phyloP scores from a whole-genome alignment of 768 basidiomycete species.

The Nidula microcarpa region DNA sequence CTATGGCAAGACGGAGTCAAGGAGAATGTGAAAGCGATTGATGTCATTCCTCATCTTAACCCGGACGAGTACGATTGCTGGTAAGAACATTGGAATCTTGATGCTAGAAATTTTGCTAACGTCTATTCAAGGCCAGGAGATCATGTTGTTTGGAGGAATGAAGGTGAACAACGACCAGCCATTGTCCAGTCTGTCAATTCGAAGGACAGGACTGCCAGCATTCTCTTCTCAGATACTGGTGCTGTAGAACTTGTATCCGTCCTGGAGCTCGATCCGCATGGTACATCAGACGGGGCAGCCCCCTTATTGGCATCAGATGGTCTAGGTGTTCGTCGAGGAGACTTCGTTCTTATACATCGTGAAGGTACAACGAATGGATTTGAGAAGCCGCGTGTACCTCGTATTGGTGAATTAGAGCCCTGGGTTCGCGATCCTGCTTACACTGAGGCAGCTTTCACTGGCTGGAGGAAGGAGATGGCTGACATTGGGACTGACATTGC shows the following conservation, averaged over 20 bases:
- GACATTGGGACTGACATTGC: conserved; percentile 63
- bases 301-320: conserved; percentile 45
- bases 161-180: conserved; percentile 61
- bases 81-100: conserved; percentile 35
- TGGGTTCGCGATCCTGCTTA: conserved; percentile 69
- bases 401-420: conserved; percentile 79
- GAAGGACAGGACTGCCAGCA: conserved; percentile 62
- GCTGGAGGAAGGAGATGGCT: conserved; percentile 73
- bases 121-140: conserved; percentile 77
- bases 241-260: conserved; percentile 68
- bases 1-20: conserved; percentile 86
- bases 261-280: conserved; percentile 87
- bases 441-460: conserved; percentile 48
- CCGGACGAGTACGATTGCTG: conserved; percentile 93
- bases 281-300: conserved; percentile 49
- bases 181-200: conserved; percentile 80
- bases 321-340: conserved; percentile 79
- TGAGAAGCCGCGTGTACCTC: conserved; percentile 66
- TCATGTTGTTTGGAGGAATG: conserved; percentile 80
- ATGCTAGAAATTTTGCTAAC: conserved; percentile 4
- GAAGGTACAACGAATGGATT: conserved; percentile 72
- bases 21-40: conserved; percentile 57
- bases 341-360: conserved; percentile 79
- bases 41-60: conserved; percentile 79
- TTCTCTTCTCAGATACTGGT: conserved; percentile 55